Evolutionary conservation across 305 asterid species (phyloP).

Genomic region (Solanum hybrid): DNA sequence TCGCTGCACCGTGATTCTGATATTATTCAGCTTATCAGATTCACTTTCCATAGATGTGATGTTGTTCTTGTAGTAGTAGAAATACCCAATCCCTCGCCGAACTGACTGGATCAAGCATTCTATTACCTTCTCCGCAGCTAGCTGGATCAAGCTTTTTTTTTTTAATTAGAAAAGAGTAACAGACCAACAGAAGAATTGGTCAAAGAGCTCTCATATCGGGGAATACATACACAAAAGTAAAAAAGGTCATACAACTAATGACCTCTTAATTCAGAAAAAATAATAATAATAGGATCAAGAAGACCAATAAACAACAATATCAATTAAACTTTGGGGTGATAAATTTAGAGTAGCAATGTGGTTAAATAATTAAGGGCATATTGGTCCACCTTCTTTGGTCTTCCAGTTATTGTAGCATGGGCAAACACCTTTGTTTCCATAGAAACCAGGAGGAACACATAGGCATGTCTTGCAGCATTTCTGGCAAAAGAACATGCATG

Average conservation of each 20-base stretch:
- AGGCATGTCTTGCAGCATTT: too few relatives aligned
- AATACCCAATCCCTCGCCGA: too few relatives aligned
- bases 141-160: too few relatives aligned
- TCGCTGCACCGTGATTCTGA: too few relatives aligned
- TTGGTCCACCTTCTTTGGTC: slow-evolving; percentile 9
- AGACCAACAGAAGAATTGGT: background rate
- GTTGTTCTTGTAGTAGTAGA: too few relatives aligned
- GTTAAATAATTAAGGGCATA: slow-evolving; percentile 18
- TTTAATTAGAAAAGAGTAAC: background rate
- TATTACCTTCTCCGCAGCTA: too few relatives aligned
- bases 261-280: background rate
- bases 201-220: slow-evolving; percentile 6
- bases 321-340: background rate
- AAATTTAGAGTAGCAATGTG: background rate
- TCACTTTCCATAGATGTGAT: too few relatives aligned
- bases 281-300: background rate
- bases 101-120: too few relatives aligned
- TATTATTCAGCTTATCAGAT: too few relatives aligned
- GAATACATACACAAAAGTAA: background rate
- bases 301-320: background rate
- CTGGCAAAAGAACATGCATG: too few relatives aligned
- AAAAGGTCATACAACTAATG: background rate
- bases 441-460: too few relatives aligned
- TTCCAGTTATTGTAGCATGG: slow-evolving; percentile 20
- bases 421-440: too few relatives aligned